These are phyloP conservation scores for Erodium maritimum DNA, from an alignment of 345 rosid genomes.

Conservation along the genomic window DNA sequence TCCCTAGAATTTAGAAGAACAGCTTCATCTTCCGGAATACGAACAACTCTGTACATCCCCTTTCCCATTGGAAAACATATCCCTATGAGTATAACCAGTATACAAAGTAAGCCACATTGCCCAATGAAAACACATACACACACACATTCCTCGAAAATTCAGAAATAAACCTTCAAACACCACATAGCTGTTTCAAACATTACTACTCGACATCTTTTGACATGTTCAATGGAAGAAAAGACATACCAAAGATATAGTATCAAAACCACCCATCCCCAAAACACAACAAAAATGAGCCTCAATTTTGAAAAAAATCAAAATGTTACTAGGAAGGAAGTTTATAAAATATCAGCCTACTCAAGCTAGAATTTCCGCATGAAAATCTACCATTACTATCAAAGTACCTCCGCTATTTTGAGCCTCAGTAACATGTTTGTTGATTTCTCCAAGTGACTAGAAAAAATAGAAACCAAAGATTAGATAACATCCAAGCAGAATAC, in stretches of 20 bases:
- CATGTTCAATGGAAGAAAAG: no score
- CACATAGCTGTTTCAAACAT: no score
- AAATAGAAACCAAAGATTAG: conserved; percentile 23
- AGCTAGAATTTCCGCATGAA: neutral
- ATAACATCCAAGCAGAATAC: conserved; percentile 9
- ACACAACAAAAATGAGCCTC: neutral
- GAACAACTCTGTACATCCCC: conserved; percentile 88
- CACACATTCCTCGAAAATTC: neutral
- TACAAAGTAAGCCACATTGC: conserved; percentile 6
- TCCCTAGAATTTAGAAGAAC: conserved; percentile 97
- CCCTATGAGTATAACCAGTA: conserved; percentile 38
- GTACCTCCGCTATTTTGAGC: conserved; percentile 85
- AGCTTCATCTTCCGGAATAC: conserved; percentile 97
- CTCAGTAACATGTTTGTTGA: conserved; percentile 65
- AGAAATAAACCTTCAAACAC: no score
- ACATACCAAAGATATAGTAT: no score
- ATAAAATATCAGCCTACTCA: conserved; percentile 1
- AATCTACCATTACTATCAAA: neutral
- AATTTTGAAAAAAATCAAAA: neutral
- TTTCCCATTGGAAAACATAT: conserved; percentile 97
- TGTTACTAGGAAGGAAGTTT: neutral
- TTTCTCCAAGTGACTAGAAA: conserved; percentile 86
- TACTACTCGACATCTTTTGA: no score
- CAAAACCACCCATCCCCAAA: neutral
- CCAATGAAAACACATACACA: conserved; percentile 1